Conservation (phyloP, 352 stramenopile genomes). For the Phytophthora fragariaefolia region DNA sequence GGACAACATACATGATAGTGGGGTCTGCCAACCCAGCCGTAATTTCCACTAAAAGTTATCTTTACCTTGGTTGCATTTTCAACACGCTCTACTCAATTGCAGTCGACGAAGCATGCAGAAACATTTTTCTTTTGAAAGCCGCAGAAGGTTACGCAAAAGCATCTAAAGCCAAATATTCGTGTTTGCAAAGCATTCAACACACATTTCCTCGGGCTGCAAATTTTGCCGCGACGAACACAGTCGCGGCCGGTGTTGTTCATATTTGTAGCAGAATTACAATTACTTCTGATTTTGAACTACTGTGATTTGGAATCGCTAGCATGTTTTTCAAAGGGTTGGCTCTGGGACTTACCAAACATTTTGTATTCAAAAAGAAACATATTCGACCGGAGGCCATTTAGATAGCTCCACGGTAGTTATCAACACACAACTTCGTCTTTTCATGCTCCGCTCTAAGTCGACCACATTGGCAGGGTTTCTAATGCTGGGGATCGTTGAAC, state of each 20-base stretch:
- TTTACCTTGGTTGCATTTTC: neutral
- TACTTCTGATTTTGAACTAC: neutral
- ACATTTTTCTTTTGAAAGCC: neutral
- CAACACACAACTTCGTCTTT: constrained; percentile 15
- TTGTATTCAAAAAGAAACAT: neutral
- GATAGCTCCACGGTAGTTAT: constrained; percentile 9
- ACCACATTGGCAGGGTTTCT: neutral
- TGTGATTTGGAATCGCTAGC: neutral
- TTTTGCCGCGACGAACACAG: neutral
- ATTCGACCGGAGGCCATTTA: neutral
- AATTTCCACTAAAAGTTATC: neutral
- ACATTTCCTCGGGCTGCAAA: neutral
- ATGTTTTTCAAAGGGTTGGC: neutral
- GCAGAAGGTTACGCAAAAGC: neutral
- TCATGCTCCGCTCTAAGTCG: neutral
- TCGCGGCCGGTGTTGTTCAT: neutral
- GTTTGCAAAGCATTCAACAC: neutral
- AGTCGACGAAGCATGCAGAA: neutral
- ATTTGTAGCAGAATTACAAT: neutral
- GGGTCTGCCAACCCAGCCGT: neutral
- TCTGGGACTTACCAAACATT: neutral
- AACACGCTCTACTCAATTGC: neutral
- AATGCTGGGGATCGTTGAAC: neutral
- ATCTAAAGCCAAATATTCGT: neutral
- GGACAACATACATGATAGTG: too few species aligned